Conservation (phyloP, 345 rosid species). For the Populus davidiana region DNA sequence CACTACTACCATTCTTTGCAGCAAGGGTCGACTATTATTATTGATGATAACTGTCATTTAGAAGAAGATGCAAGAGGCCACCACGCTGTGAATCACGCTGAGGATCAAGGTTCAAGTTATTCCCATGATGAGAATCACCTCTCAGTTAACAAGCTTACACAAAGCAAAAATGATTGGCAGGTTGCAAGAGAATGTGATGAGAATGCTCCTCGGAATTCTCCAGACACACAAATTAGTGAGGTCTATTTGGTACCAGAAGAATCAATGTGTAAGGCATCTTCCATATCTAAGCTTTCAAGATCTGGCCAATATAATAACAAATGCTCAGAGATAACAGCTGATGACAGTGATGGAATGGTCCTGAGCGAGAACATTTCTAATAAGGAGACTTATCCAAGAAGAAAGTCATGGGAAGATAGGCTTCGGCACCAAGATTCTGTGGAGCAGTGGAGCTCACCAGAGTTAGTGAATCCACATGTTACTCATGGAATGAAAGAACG, state of each 20-base stretch:
- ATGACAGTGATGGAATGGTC: conserved; percentile 14
- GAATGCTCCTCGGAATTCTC: conserved; percentile 7
- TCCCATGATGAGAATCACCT: conserved; percentile 14
- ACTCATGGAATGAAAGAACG: conserved; percentile 25
- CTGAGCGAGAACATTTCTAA: neutral
- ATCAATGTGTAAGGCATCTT: conserved; percentile 4
- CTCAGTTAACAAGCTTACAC: neutral
- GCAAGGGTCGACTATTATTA: neutral
- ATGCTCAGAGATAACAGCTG: conserved; percentile 7
- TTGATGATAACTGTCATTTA: neutral
- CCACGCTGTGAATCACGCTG: conserved; percentile 1
- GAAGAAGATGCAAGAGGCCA: conserved; percentile 12
- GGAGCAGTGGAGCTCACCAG: neutral
- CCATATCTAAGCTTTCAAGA: conserved; percentile 13
- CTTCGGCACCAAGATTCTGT: neutral
- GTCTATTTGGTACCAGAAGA: conserved; percentile 6
- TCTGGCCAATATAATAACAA: conserved; percentile 3
- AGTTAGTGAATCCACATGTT: conserved; percentile 21
- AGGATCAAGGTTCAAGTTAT: conserved; percentile 18
- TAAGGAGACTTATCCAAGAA: neutral
- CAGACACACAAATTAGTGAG: conserved; percentile 3
- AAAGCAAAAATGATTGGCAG: conserved; percentile 2
- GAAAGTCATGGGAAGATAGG: conserved; percentile 5
- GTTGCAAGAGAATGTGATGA: conserved; percentile 12
- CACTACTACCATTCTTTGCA: conserved; percentile 5